Evolutionary conservation across 768 basidiomycete genomes (phyloP), one percentile per base, ranked within the genome.

Genomic region (Dacryopinax primogenitus): DNA sequence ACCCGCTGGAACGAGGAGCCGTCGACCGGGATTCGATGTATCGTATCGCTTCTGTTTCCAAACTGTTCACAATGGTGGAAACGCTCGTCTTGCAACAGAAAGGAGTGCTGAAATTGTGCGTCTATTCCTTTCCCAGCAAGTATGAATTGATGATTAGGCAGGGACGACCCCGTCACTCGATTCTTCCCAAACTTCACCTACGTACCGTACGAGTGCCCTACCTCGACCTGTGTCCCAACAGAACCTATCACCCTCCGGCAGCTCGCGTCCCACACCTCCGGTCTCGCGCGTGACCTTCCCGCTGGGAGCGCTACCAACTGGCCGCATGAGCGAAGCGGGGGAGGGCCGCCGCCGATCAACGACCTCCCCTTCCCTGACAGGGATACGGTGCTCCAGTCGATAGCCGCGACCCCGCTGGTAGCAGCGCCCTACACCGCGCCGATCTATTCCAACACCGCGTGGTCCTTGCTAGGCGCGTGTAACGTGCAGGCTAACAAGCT

Each of bases 111-210:
- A 70, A 68, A 4, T 75, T 73, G 76, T 74, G 28, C 21, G 73
- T 69, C 11, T 33, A 15, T 28, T 23, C 3, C 26, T 35, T 41
- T 21, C 13, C 58, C 21, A n/a, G 2, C 18, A 21, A 65, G 18
- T 7, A 21, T 62, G 41, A 28, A 32, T 12, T 21, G 3, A n/a
- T 41, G 47, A 21, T 1, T 21, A 51, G 39, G n/a, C 18, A 81
- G 82, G 75, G 81, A 84, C 61, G 82, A 83, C 68, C 77, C 80
- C 0, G 77, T 84, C 36, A 71, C 76, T 6, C 79, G 78, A 68
- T 79, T 76, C 65, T 64, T 82, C 23, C 75, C 79, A 1, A 72
- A 76, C 3, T 76, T 81, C 66, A 71, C 71, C 1, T 74, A 76
- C 33, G 64, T 66, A 12, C 39, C 63, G 1, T 70, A 68, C 21